A percentile compares a stretch with the other conserved stretches of the same genome.
Conservation (phyloP, 2,329 filamentous ascomycete genomes). For the Colletotrichum sp. region DNA sequence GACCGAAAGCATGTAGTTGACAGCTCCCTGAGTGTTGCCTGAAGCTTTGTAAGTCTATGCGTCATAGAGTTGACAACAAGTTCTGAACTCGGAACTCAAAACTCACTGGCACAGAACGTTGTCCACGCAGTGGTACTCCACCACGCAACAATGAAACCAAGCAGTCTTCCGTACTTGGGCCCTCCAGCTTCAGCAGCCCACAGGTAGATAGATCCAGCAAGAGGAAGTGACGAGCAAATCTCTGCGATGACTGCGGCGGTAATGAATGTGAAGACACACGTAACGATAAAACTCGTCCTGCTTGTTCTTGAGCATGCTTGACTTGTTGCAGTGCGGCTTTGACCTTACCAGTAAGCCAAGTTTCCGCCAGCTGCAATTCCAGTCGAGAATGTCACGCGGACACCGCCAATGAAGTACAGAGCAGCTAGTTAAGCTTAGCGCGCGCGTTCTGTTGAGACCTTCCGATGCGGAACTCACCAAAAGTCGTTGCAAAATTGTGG, state of each 20-base stretch:
- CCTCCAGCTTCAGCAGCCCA: slow-evolving; percentile 67
- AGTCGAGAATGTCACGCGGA: slow-evolving; percentile 66
- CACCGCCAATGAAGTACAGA: slow-evolving; percentile 65
- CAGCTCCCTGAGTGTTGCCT: slow-evolving; percentile 55
- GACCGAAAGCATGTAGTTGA: slow-evolving; percentile 58
- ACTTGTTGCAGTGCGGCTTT: neutral
- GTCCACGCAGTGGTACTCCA: slow-evolving; percentile 69
- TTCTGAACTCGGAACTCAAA: fast-evolving
- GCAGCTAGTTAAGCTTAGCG: slow-evolving; percentile 54
- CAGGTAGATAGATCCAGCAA: slow-evolving; percentile 64
- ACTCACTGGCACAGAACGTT: slow-evolving; percentile 56
- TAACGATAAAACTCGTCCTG: slow-evolving; percentile 65
- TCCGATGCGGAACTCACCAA: slow-evolving; percentile 45
- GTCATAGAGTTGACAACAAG: neutral
- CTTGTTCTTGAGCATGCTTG: neutral
- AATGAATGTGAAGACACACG: slow-evolving; percentile 65
- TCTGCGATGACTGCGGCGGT: slow-evolving; percentile 66
- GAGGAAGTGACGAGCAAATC: slow-evolving; percentile 63
- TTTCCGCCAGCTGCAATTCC: slow-evolving; percentile 66
- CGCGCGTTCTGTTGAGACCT: neutral
- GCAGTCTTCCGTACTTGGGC: slow-evolving; percentile 56
- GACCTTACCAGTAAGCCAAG: slow-evolving; percentile 60
- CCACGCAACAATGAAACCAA: slow-evolving; percentile 68
- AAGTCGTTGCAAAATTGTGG: slow-evolving; percentile 65
- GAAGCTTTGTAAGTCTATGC: neutral